Percentiles rank a stretch among this genome's conserved stretches.
Evolutionary conservation across 169 alveolate genomes (phyloP).

Genomic region (Plasmodium billcollinsi): DNA sequence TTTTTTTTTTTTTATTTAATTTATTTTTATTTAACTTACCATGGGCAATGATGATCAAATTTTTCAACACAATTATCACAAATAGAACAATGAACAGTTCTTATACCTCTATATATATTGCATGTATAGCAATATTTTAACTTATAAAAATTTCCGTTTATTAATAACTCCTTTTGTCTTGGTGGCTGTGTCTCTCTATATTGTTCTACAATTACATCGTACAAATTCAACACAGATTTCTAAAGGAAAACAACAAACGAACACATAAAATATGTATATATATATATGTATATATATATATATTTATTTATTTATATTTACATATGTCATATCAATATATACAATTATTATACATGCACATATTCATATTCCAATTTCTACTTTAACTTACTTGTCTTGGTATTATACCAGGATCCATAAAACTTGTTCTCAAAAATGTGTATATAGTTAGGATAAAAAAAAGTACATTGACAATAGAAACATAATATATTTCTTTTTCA

Average conservation of each 20-base stretch:
- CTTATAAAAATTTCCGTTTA: slow-evolving; percentile 83
- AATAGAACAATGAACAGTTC: slow-evolving; percentile 92
- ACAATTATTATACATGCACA: background rate
- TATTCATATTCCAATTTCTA: background rate
- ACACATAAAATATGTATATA: background rate
- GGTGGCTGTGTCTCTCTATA: slow-evolving; percentile 82
- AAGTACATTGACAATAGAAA: slow-evolving; percentile 32
- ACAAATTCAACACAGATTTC: slow-evolving; percentile 73
- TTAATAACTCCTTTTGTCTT: slow-evolving; percentile 80
- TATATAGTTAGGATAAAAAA: slow-evolving; percentile 60
- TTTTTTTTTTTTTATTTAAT: too few species aligned
- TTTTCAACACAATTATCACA: slow-evolving; percentile 94
- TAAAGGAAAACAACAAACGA: slow-evolving; percentile 2
- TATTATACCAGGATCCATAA: slow-evolving; percentile 79
- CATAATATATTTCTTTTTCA: slow-evolving; percentile 62
- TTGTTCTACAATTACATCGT: slow-evolving; percentile 79
- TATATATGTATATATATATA: background rate
- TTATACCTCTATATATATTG: slow-evolving; percentile 89
- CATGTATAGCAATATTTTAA: slow-evolving; percentile 91
- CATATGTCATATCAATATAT: background rate
- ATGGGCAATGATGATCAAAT: slow-evolving; percentile 95
- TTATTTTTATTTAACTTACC: slow-evolving; percentile 81
- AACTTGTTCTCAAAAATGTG: slow-evolving; percentile 73
- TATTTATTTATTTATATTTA: background rate
- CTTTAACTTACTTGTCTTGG: slow-evolving; percentile 69